Percentiles rank a stretch among this genome's conserved stretches.
phyloP scores from a whole-genome alignment of 371 early-diverging fungal genomes.

The Rhizopus microsporus region DNA sequence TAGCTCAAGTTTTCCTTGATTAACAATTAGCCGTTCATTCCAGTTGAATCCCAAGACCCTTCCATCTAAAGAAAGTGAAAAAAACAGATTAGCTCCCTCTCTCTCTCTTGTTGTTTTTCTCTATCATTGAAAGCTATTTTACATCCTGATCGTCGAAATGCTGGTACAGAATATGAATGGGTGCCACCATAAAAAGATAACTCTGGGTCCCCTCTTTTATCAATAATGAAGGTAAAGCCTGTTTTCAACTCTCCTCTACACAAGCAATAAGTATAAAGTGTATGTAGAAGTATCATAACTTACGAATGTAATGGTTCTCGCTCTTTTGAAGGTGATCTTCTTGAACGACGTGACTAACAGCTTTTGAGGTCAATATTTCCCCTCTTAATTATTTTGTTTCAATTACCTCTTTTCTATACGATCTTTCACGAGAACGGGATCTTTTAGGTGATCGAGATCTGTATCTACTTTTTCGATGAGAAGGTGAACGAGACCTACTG shows the following conservation, averaged over 20 bases:
- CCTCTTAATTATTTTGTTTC: background rate
- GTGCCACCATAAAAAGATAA: conserved; percentile 41
- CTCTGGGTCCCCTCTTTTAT: conserved; percentile 46
- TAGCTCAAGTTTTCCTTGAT: conserved; percentile 18
- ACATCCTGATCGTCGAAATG: conserved; percentile 45
- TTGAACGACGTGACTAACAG: conserved; percentile 14
- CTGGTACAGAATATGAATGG: conserved; percentile 34
- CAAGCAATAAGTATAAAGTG: conserved; percentile 2
- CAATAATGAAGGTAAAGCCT: conserved; percentile 35
- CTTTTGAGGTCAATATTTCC: background rate
- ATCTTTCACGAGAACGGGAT: conserved; percentile 1
- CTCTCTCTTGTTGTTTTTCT: background rate
- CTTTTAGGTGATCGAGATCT: conserved; percentile 6
- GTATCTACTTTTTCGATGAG: background rate
- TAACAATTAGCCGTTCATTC: conserved; percentile 12
- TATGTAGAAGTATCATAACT: background rate
- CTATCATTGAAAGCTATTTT: background rate
- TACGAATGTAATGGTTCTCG: conserved; percentile 24
- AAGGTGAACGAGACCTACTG: background rate
- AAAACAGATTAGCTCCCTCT: background rate
- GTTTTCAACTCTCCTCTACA: conserved; percentile 27
- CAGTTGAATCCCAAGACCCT: conserved; percentile 33
- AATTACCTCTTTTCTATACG: conserved; percentile 12
- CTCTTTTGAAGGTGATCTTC: conserved; percentile 12
- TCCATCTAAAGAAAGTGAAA: conserved; percentile 20